Evolutionary conservation across 179 eudicot genomes (phyloP).

Genomic region (Corrigiola litoralis): DNA sequence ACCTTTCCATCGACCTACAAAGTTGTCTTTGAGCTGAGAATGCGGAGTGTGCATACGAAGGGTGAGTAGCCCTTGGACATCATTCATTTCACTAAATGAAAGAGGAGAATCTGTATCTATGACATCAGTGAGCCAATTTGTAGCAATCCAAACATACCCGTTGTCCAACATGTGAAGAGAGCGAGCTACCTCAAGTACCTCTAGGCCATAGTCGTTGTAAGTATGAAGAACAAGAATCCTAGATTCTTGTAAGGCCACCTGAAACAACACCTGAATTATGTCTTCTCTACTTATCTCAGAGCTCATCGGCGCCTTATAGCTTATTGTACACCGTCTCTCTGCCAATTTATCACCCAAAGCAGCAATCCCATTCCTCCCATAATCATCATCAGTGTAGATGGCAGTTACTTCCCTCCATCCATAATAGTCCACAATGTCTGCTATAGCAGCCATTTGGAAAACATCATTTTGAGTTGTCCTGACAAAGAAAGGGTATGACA

Average conservation of each 20-base stretch:
- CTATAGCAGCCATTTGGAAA: constrained; percentile 68
- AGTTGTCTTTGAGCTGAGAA: constrained; percentile 35
- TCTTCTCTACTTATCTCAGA: constrained; percentile 33
- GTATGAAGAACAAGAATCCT: constrained; percentile 61
- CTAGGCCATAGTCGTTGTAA: constrained; percentile 34
- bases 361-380: constrained; percentile 67
- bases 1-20: constrained; percentile 45
- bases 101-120: constrained; percentile 44
- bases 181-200: constrained; percentile 49
- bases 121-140: constrained; percentile 64
- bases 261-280: constrained; percentile 52
- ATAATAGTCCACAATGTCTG: constrained; percentile 53
- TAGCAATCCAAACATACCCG: constrained; percentile 70
- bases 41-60: constrained; percentile 59
- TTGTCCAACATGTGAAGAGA: constrained; percentile 59
- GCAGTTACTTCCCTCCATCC: constrained; percentile 59
- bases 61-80: constrained; percentile 53
- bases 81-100: constrained; percentile 24
- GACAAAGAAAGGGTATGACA: constrained; percentile 58
- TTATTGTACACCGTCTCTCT: constrained; percentile 48
- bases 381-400: constrained; percentile 62
- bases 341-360: constrained; percentile 60
- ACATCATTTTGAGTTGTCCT: constrained; percentile 58
- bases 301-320: constrained; percentile 47
- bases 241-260: constrained; percentile 53